These are phyloP conservation scores for Beauveria sp. DNA, from an alignment of 2,329 filamentous ascomycete species.

Conservation along the genomic window DNA sequence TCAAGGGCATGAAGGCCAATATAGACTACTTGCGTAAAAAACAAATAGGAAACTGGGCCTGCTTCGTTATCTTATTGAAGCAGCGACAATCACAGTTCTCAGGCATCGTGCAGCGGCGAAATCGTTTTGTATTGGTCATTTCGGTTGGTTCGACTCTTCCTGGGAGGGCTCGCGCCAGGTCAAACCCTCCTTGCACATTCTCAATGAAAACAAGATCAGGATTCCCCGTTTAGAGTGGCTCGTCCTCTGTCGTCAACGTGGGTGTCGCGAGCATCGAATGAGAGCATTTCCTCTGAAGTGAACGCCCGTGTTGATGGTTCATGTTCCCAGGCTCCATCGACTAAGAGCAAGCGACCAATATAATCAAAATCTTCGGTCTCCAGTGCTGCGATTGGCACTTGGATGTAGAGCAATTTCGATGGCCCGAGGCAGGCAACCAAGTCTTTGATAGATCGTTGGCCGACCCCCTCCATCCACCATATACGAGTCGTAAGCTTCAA, in stretches of 20 bases:
- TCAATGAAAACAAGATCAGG: background rate
- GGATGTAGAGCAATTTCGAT: constrained; percentile 34
- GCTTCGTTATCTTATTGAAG: background rate
- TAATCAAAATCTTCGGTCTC: constrained; percentile 19
- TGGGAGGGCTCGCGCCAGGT: background rate
- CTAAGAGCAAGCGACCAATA: background rate
- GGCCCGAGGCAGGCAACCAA: constrained; percentile 26
- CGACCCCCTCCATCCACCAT: constrained; percentile 46
- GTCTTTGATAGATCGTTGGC: constrained; percentile 40
- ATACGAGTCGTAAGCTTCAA: constrained; percentile 32
- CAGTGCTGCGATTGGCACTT: constrained; percentile 33
- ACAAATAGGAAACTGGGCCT: background rate
- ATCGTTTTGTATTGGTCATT: too few species aligned
- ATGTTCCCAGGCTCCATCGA: background rate
- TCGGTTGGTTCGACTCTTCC: too few species aligned
- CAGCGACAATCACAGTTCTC: background rate
- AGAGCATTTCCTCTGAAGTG: background rate
- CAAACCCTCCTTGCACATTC: background rate
- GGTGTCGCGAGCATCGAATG: background rate
- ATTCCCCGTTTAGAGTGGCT: background rate
- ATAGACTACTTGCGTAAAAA: background rate
- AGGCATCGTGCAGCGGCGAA: background rate
- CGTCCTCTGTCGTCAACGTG: background rate
- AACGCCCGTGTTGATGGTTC: background rate
- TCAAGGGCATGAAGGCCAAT: background rate